phyloP scores from a whole-genome alignment of 192 early-diverging fungal genomes.

The Coemansia sp. region DNA sequence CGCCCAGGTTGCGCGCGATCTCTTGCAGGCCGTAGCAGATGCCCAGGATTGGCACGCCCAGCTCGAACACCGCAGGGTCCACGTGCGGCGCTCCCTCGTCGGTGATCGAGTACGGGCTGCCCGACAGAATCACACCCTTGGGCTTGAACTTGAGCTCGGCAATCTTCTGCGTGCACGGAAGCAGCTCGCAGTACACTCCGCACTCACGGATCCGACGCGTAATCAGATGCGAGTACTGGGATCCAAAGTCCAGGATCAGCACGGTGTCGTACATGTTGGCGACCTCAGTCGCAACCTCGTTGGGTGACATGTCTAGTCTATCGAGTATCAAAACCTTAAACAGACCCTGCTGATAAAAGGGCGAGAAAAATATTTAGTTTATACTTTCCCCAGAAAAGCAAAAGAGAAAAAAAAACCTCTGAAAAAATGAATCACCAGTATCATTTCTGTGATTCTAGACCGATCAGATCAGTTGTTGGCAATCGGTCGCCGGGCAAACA shows the following conservation, averaged over 20 bases:
- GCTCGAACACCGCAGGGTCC: slow-evolving; percentile 84
- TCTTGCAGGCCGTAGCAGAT: slow-evolving; percentile 99
- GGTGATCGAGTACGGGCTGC: slow-evolving; percentile 95
- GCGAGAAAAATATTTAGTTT: neutral
- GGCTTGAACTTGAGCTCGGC: slow-evolving; percentile 92
- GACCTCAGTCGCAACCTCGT: slow-evolving; percentile 57
- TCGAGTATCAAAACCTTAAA: neutral
- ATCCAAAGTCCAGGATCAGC: slow-evolving; percentile 98
- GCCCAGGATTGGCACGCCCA: slow-evolving; percentile 90
- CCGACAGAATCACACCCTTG: slow-evolving; percentile 94
- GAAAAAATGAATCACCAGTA: neutral
- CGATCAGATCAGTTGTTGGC: slow-evolving; percentile 27
- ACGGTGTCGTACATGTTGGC: slow-evolving; percentile 90
- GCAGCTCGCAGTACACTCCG: slow-evolving; percentile 98
- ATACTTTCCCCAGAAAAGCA: neutral
- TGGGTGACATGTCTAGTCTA: slow-evolving; percentile 7
- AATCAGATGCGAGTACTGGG: slow-evolving; percentile 98
- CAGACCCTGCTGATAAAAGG: no score
- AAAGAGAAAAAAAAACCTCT: neutral
- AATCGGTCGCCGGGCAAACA: slow-evolving; percentile 44
- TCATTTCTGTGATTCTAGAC: neutral
- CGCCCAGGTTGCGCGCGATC: slow-evolving; percentile 85
- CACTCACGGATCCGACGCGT: slow-evolving; percentile 92
- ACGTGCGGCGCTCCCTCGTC: slow-evolving; percentile 92
- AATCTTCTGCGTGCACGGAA: slow-evolving; percentile 96